Base-by-base conservation (phyloP, 352 stramenopile species). In the Pythium volutum region DNA sequence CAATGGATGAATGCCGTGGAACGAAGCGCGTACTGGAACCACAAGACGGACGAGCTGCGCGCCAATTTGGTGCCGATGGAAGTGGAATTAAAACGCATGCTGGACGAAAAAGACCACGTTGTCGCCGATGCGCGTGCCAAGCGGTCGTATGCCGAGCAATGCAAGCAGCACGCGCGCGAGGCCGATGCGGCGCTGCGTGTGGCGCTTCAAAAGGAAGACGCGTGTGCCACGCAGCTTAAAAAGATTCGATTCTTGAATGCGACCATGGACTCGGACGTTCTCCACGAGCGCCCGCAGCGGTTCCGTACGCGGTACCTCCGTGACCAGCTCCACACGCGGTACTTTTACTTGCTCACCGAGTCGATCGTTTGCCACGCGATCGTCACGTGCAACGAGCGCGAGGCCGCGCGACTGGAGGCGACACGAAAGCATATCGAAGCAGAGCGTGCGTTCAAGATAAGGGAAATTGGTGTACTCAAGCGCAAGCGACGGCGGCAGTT, bases 201-300 rank as follows among this genome's bases (percentile, higher is more conserved):
- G 3, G 70, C 78, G 0, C 72, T 82, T 27, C 47, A 81, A 26
- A 62, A 70, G 1, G 74, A 86, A 51, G 76, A 88, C 18, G 59
- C 58, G 15, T 67, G 65, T 9, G 36, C 58, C 14, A 48, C 71
- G 10, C 57, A 53, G 6, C 81, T 80, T 59, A 76, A 75, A 27
- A 75, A 75, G 29, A 62, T 81, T 10, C 77, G 89, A 52, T 73
- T 74, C 5, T 23, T 70, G 4, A 91, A 84, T 36, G 62, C 69
- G 0, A 87, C 70, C 0, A 91, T 91, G 62, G 84, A 91, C 43
- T 93, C 81, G 0, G 70, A 75, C 29, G 80, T 93, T 0, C 64
- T 93, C 1, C 84, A 93, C 41, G 77, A 71, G 11, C 74, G 84
- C 1, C 67, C 81, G 0, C 84, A 93, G 65, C 73, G 75, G 0